Evolutionary conservation across 2,329 filamentous ascomycete genomes (phyloP).

Genomic region (Mycosphaerella sp.): DNA sequence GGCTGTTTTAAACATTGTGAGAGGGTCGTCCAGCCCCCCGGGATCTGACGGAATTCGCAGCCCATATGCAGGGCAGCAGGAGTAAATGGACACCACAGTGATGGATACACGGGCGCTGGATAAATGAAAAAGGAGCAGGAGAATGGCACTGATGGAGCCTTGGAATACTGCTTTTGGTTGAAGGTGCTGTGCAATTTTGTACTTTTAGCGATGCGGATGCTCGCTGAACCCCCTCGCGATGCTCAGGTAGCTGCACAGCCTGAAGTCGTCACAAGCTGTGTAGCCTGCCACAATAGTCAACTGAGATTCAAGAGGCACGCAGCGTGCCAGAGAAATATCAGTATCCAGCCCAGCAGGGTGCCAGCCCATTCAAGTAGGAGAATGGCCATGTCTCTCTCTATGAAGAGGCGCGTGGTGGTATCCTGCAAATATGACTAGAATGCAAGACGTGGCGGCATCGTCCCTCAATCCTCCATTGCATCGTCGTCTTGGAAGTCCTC

Average conservation of each 20-base stretch:
- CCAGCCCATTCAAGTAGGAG: neutral
- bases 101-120: neutral
- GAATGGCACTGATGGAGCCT: neutral
- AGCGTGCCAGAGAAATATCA: neutral
- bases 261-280: conserved; percentile 5
- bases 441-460: neutral
- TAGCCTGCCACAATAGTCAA: neutral
- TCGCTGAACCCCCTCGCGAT: neutral
- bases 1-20: neutral
- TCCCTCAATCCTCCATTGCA: conserved; percentile 19
- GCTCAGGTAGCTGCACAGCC: conserved; percentile 2
- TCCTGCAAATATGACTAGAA: neutral
- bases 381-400: neutral
- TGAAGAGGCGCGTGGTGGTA: neutral
- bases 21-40: neutral
- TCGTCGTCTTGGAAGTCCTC: conserved; percentile 61
- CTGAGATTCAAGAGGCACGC: conserved; percentile 6
- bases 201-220: neutral
- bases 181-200: conserved; percentile 5
- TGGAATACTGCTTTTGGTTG: neutral
- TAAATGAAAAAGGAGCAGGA: neutral
- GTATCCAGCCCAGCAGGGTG: neutral
- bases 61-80: neutral
- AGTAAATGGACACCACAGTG: neutral
- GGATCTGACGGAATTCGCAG: neutral